Evolutionary conservation across 1,139 yeast genomes (phyloP), one percentile per base, ranked within the genome.

Genomic region (Pichia norvegensis): DNA sequence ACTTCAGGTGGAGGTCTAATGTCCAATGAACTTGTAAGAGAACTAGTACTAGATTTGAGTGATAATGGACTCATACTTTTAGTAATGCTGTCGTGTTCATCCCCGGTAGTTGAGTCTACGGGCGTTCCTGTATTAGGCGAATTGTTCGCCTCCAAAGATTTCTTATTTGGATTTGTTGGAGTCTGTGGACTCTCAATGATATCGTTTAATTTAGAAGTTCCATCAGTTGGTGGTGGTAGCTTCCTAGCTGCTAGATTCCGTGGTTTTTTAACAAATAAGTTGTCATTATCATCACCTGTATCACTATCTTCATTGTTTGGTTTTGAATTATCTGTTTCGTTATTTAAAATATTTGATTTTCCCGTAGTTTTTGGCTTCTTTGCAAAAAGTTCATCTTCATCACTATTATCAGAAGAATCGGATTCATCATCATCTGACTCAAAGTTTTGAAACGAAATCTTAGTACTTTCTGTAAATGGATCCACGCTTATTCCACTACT

Each of bases 1-100:
- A 85, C 95, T 58, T 92, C 97, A 1, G 95, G 84, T 0, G 98
- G 90, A 2, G 99, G 99, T 60, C 98, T 78, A 7, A 92, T 82
- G 11, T 81, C 78, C 79, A 70, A 43, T 1, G 58, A 48, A 19
- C 40, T 38, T 3, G 49, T 31, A n/a, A 46, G n/a, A 11, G 46
- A 33, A 23, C 23, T 39, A 9, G 43, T 29, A 3, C 42, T 36
- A 2, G 47, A 41, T 17, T 21, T 38, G 7, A 17, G 10, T 11
- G 41, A 36, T 16, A 21, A 31, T 3, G 17, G 41, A 33, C 25
- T 19, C 2, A 19, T 8, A 16, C 36, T 39, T 36, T 35, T 38
- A 1, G 37, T 36, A 10, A 46, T 37, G n/a, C 38, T 37, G 22
- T 39, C 35, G 5, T 29, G n/a, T 10, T 20, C 13, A 19, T 13